A percentile compares a stretch with the other conserved stretches of the same genome.
These are phyloP conservation scores for Colletotrichum lentis DNA, from an alignment of 2,329 filamentous ascomycete species.

Conservation along the genomic window DNA sequence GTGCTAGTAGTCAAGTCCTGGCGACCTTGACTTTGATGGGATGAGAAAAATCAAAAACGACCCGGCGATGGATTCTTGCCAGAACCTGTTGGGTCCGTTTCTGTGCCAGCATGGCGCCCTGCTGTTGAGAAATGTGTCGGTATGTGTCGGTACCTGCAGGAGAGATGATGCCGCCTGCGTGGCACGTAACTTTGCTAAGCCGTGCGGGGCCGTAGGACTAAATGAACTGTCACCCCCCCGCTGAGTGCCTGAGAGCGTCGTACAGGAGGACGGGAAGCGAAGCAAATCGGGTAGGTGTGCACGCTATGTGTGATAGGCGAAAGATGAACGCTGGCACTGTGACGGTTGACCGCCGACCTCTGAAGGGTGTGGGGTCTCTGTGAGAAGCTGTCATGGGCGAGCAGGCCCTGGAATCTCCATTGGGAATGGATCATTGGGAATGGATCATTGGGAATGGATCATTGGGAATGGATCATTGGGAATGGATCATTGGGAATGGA, in stretches of 20 bases:
- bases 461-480: too few species aligned
- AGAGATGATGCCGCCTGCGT: constrained; percentile 33
- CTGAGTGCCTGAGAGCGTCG: neutral
- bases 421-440: constrained; percentile 12
- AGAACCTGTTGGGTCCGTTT: neutral
- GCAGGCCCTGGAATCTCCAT: constrained; percentile 7
- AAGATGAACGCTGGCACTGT: too few species aligned
- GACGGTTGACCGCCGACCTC: too few species aligned
- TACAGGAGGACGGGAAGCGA: constrained; percentile 1
- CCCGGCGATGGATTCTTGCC: neutral
- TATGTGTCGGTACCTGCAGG: constrained; percentile 30
- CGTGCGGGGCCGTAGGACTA: neutral
- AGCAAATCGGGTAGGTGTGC: neutral
- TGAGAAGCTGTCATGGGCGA: too few species aligned
- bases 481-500: too few species aligned
- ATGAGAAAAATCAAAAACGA: neutral
- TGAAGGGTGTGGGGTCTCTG: too few species aligned
- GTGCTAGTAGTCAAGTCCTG: too few species aligned
- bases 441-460: too few species aligned
- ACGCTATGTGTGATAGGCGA: constrained; percentile 22
- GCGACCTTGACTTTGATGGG: too few species aligned
- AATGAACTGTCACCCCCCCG: neutral
- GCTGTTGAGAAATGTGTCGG: neutral
- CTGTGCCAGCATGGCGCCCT: neutral
- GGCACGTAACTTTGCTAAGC: constrained; percentile 25